Evolutionary conservation across 2,329 filamentous ascomycete species (phyloP), one percentile per base, ranked within the genome.

Genomic region (Stachybotrys chartarum): DNA sequence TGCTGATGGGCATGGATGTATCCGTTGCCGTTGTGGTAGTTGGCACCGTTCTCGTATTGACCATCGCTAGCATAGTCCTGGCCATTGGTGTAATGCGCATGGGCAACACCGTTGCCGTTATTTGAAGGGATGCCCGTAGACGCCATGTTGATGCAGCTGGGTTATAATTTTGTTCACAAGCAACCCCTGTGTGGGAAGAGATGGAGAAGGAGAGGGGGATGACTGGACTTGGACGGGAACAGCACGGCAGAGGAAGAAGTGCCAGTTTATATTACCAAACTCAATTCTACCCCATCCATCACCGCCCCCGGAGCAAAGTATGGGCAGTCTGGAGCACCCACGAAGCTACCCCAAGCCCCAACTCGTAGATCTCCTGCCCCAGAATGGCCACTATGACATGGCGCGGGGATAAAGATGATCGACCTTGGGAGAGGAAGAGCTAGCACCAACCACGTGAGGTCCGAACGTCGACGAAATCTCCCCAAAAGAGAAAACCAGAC

Each of bases 1-100:
- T 42, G 35, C 35, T 56, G 48, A 16, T 5, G 11, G 2, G 56
- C 17, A 30, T 47, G 52, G 7, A 50, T 55, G 46, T 47, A 48
- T 24, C 56, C 58, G 24, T 53, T 54, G n/a, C 51, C 61, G 44
- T 52, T 39, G 39, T n/a, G 51, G 47, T 53, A 3, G 30, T 45
- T 35, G 18, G 49, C n/a, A 30, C 35, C 50, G 30, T 35, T 51
- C 7, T 10, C 14, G n/a, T 47, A 47, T 47, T 47, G 45, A 8
- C 11, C 11, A 47, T 8, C 16, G 45, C 18, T n/a, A 24, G 10
- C 17, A 24, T 47, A 47, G 10, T 52, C 32, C 16, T 52, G 50
- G 18, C 32, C 32, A 11, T 52, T 32, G 5, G n/a, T 44, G 50
- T 52, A 52, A 11, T 52, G 50, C 50, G 42, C 31, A 10, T 42